Conservation (phyloP, 176 grass and related monocot genomes). For the Oryza australiensis region DNA sequence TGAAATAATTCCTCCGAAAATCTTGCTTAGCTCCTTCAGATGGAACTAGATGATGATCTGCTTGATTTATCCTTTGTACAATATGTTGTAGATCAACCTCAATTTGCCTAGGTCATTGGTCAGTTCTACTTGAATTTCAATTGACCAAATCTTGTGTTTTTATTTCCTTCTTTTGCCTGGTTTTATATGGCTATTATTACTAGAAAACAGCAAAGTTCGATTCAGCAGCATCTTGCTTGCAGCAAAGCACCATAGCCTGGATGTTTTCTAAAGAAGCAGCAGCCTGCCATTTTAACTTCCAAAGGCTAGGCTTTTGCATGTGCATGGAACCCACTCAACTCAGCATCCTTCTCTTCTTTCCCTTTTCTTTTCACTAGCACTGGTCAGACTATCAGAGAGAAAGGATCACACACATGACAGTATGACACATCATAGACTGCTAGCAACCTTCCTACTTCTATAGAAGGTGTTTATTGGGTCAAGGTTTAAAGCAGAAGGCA, state of each 20-base stretch:
- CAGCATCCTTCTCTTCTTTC: background rate
- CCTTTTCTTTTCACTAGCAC: constrained; percentile 12
- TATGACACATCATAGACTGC: background rate
- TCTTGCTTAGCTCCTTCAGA: too few species aligned
- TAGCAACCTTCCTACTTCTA: too few species aligned
- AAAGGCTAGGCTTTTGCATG: constrained; percentile 36
- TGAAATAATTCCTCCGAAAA: background rate
- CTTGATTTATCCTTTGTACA: background rate
- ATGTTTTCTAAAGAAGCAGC: constrained; percentile 44
- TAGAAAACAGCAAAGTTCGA: background rate
- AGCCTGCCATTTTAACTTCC: constrained; percentile 37
- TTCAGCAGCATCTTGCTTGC: background rate
- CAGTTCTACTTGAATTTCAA: background rate
- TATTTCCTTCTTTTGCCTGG: background rate
- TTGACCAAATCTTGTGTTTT: background rate
- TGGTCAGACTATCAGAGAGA: background rate
- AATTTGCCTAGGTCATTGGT: background rate
- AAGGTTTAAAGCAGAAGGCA: background rate
- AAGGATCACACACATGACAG: background rate
- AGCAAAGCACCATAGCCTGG: constrained; percentile 19
- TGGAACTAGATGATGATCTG: too few species aligned
- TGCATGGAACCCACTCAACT: constrained; percentile 15
- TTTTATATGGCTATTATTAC: background rate
- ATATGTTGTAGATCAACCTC: background rate
- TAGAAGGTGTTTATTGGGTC: background rate